Evolutionary conservation across 805 yeast genomes (phyloP).

Genomic region (Huiozyma naganishii): DNA sequence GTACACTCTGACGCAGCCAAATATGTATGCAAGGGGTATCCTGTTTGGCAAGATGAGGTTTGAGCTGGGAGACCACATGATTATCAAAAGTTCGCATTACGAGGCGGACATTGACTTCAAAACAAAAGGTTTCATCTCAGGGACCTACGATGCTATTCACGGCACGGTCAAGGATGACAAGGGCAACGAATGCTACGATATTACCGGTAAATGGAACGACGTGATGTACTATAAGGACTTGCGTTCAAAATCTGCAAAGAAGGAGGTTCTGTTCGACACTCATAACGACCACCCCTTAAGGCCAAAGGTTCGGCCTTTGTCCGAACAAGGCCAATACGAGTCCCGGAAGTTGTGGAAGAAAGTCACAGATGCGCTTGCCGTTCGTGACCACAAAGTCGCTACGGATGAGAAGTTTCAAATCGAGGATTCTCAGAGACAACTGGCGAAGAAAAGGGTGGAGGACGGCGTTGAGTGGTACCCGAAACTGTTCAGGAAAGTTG

Average conservation of each 20-base stretch:
- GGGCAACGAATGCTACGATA: slow-evolving; percentile 49
- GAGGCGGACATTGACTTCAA: slow-evolving; percentile 85
- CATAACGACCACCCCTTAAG: slow-evolving; percentile 37
- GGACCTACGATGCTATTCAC: slow-evolving; percentile 80
- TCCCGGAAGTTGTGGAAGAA: slow-evolving; percentile 75
- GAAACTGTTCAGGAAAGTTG: slow-evolving; percentile 49
- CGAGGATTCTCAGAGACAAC: slow-evolving; percentile 74
- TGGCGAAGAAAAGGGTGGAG: slow-evolving; percentile 63
- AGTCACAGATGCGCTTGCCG: slow-evolving; percentile 71
- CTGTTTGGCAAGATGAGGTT: slow-evolving; percentile 81
- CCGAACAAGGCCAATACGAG: slow-evolving; percentile 73
- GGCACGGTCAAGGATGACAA: slow-evolving; percentile 52
- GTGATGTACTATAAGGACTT: slow-evolving; percentile 56
- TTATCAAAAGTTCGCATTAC: slow-evolving; percentile 51
- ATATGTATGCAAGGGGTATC: slow-evolving; percentile 89
- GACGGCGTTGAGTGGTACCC: slow-evolving; percentile 78
- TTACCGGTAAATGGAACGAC: slow-evolving; percentile 92
- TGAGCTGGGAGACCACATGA: slow-evolving; percentile 87
- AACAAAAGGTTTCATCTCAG: slow-evolving; percentile 87
- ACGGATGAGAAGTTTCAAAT: slow-evolving; percentile 81
- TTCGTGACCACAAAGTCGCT: slow-evolving; percentile 70
- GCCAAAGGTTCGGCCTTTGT: slow-evolving; percentile 69
- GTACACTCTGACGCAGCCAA: slow-evolving; percentile 87
- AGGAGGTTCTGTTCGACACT: slow-evolving; percentile 51
- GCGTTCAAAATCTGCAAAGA: slow-evolving; percentile 31